Percentiles rank a stretch among this genome's conserved stretches.
These are phyloP conservation scores for Cymbopogon flexuosus DNA, from an alignment of 202 grass and related monocot genomes.

Conservation along the genomic window DNA sequence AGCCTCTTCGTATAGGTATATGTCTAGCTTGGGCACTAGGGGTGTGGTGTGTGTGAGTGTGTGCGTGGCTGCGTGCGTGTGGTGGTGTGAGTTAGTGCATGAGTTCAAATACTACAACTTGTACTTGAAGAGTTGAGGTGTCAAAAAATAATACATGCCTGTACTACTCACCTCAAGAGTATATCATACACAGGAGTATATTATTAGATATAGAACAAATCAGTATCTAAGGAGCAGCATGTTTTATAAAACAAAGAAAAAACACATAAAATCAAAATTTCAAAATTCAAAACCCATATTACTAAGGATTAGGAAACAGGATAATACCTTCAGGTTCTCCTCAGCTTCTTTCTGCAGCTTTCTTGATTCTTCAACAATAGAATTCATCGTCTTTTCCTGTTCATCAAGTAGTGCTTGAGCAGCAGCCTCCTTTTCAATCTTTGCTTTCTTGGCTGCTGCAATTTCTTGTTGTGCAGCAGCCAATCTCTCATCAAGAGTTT, in stretches of 20 bases:
- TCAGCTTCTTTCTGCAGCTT: conserved; percentile 70
- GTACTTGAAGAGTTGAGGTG: too few relatives aligned
- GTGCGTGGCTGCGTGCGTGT: too few relatives aligned
- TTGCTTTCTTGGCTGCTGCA: conserved; percentile 54
- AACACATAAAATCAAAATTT: background rate
- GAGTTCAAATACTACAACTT: too few relatives aligned
- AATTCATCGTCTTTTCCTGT: conserved; percentile 66
- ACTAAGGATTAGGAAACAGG: background rate
- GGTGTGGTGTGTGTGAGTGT: too few relatives aligned
- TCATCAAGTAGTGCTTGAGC: conserved; percentile 49
- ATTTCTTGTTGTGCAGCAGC: conserved; percentile 48
- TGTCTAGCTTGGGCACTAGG: too few relatives aligned
- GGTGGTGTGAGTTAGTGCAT: too few relatives aligned
- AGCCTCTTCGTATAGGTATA: too few relatives aligned
- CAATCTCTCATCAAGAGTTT: conserved; percentile 53
- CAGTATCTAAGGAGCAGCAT: background rate
- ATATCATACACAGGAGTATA: background rate
- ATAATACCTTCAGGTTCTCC: conserved; percentile 65
- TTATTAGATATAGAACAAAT: background rate
- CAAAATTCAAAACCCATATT: background rate
- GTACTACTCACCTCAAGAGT: background rate
- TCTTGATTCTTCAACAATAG: conserved; percentile 73
- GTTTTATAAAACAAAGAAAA: background rate
- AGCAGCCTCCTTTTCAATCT: conserved; percentile 57
- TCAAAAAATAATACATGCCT: background rate